Base-by-base conservation (phyloP, 2,329 filamentous ascomycete genomes). In the Sclerotinia sclerotiorum region DNA sequence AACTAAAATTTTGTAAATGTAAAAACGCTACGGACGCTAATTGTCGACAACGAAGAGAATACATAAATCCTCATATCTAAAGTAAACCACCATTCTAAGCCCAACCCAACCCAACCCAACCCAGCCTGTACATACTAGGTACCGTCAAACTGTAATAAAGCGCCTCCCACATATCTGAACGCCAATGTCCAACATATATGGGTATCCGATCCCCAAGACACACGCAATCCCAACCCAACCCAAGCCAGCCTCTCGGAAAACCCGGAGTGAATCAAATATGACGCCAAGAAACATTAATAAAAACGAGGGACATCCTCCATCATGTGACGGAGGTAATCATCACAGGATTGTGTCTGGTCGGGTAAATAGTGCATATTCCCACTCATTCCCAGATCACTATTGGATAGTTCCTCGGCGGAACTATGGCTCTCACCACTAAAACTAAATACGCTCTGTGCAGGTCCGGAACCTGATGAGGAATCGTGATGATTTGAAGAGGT, bases 351-450 rank as follows among this genome's bases (percentile, higher is more conserved):
- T 19, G 58, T 60, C 15, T 44, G 51, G 27, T 55, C 54, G 19
- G 48, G 35, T 27, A 55, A 39, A 21, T 61, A 60, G 5, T 44
- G 49, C 7, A 11, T 17, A 5, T 39, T 66, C 17, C 61, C 61
- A 24, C 46, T 10, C 39, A 73, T 52, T 27, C 72, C 71, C 21
- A 75, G 69, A 42, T 76, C 75, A 57, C 71, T 76, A 19, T 70
- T 68, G 11, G 72, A 74, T 46, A 77, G 48, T 52, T 83, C 82
- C 58, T 81, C 81, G 2, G 85, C 83, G 21, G 84, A 85, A 21
- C 81, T 86, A 68, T 87, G 73, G 69, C 85, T 87, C 75, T 88
- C 86, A 58, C 87, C 85, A 7, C 84, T 87, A 70, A 87, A 85
- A 76, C 85, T 87, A 42, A 87, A 77, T 4, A 87, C 84, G 70